These are phyloP conservation scores for Bipolaris gigantea DNA, from an alignment of 2,329 filamentous ascomycete genomes.

Conservation along the genomic window DNA sequence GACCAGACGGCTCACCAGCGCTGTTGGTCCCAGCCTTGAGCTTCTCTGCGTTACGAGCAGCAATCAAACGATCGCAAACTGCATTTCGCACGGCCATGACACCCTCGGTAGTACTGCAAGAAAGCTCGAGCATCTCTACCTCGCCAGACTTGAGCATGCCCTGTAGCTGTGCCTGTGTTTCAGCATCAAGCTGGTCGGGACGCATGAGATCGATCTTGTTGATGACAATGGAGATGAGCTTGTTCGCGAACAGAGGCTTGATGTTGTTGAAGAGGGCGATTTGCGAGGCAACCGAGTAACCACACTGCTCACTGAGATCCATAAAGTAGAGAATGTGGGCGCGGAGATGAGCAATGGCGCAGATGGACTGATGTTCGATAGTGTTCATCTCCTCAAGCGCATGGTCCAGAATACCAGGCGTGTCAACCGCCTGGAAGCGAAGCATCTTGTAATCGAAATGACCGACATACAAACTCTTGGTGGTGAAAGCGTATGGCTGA, in stretches of 20 bases:
- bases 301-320: conserved; percentile 95
- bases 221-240: conserved; percentile 92
- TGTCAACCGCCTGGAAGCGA: conserved; percentile 91
- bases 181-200: conserved; percentile 82
- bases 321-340: conserved; percentile 98
- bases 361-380: conserved; percentile 99
- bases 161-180: conserved; percentile 76
- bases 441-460: conserved; percentile 98
- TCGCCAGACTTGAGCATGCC: conserved; percentile 81
- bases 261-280: conserved; percentile 91
- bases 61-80: conserved; percentile 88
- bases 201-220: conserved; percentile 97
- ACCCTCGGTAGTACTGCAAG: conserved; percentile 92
- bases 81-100: conserved; percentile 94
- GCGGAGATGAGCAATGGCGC: conserved; percentile 92
- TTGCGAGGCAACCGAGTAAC: conserved; percentile 89
- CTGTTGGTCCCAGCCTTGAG: conserved; percentile 84
- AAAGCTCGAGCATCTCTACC: conserved; percentile 89
- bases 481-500: conserved; percentile 98
- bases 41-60: conserved; percentile 92
- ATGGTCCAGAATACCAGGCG: conserved; percentile 96
- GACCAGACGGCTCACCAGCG: conserved; percentile 72
- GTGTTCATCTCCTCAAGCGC: conserved; percentile 98
- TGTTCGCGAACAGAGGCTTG: conserved; percentile 95
- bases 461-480: conserved; percentile 94